Evolutionary conservation across 176 grass and related monocot genomes (phyloP).

Genomic region (Ensete ventricosum): DNA sequence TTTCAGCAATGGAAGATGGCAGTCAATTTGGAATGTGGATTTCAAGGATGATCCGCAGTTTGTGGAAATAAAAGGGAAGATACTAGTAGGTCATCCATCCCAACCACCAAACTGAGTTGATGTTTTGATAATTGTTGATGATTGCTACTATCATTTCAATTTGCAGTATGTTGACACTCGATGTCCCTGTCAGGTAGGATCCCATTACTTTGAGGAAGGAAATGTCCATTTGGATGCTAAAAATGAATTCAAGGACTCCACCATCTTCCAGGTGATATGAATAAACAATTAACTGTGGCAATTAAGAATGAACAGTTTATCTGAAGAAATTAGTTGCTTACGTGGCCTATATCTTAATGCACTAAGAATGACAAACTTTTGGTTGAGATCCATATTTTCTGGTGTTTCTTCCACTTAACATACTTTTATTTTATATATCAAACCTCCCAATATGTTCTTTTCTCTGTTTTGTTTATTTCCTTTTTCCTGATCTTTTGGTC

Average conservation of each 20-base stretch:
- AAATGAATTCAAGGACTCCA: slow-evolving; percentile 72
- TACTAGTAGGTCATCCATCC: slow-evolving; percentile 17
- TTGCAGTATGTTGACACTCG: not conserved
- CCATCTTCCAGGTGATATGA: slow-evolving; percentile 57
- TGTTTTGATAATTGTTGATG: not conserved
- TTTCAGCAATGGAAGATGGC: slow-evolving; percentile 82
- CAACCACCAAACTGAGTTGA: not conserved
- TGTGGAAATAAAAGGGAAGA: slow-evolving; percentile 79
- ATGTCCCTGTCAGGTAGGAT: slow-evolving; percentile 43
- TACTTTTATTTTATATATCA: too few relatives aligned
- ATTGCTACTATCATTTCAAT: not conserved
- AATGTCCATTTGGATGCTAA: slow-evolving; percentile 95
- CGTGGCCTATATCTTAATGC: too few relatives aligned
- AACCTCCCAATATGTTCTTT: too few relatives aligned
- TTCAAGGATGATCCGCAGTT: slow-evolving; percentile 72
- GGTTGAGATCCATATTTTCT: too few relatives aligned
- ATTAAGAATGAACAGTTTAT: too few relatives aligned
- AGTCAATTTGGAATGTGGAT: slow-evolving; percentile 70
- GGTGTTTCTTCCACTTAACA: too few relatives aligned
- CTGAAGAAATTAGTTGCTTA: not conserved
- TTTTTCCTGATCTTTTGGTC: too few relatives aligned
- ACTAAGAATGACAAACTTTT: too few relatives aligned
- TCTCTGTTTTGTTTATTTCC: too few relatives aligned
- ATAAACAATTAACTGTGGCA: not conserved
- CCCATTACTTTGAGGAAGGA: slow-evolving; percentile 99